These are phyloP conservation scores for Trichoderma oligosporum DNA, from an alignment of 2,329 filamentous ascomycete species.

Conservation along the genomic window DNA sequence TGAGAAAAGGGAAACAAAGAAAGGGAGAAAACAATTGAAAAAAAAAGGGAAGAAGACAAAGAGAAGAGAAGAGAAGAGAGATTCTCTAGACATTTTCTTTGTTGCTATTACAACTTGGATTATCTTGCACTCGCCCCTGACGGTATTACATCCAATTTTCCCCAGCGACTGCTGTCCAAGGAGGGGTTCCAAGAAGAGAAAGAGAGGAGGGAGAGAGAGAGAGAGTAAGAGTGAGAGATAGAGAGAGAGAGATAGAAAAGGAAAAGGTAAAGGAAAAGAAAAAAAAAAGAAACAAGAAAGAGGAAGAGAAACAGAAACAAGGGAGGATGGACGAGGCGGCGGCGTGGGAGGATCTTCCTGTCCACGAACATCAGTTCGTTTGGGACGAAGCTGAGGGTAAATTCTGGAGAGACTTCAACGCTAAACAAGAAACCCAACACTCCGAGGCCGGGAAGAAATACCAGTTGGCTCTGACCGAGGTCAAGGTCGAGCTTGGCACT, in stretches of 20 bases:
- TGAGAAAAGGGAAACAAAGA: neutral
- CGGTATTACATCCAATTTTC: neutral
- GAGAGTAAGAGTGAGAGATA: too few species aligned
- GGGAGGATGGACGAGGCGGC: conserved; percentile 22
- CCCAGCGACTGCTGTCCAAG: neutral
- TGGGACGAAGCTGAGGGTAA: conserved; percentile 37
- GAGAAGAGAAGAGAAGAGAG: too few species aligned
- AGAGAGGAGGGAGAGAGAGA: neutral
- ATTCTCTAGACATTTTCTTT: too few species aligned
- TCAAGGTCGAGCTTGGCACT: conserved; percentile 30
- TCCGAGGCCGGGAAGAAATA: conserved; percentile 27
- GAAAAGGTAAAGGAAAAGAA: neutral
- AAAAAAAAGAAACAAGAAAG: neutral
- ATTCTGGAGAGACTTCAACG: conserved; percentile 33
- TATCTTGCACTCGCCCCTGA: too few species aligned
- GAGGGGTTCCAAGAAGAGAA: neutral
- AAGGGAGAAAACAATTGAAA: neutral
- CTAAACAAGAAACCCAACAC: conserved; percentile 26
- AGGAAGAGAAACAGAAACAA: neutral
- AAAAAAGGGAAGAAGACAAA: too few species aligned
- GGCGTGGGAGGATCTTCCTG: conserved; percentile 31
- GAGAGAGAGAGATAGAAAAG: neutral
- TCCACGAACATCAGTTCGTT: conserved; percentile 32
- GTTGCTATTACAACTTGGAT: too few species aligned
- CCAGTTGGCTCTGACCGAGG: conserved; percentile 26